Conservation (phyloP, 768 basidiomycete genomes). For the Lactarius hengduanensis region DNA sequence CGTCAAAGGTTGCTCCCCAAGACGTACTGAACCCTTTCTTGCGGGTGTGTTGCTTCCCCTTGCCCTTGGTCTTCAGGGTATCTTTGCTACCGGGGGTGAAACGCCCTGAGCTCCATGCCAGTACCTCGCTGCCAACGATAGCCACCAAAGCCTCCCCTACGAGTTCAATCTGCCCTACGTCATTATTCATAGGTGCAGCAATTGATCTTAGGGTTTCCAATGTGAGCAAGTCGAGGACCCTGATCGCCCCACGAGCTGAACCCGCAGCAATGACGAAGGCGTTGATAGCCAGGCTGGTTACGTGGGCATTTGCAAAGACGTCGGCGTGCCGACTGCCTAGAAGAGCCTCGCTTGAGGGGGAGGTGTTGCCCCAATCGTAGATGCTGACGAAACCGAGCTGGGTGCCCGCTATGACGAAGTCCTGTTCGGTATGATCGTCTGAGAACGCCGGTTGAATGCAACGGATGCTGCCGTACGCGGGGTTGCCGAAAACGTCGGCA, state of each 20-base stretch:
- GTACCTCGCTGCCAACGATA: slow-evolving; percentile 56
- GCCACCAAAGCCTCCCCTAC: slow-evolving; percentile 56
- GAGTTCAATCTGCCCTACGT: slow-evolving; percentile 58
- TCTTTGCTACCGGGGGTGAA: slow-evolving; percentile 38
- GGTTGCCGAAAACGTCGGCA: slow-evolving; percentile 50
- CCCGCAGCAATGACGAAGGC: slow-evolving; percentile 62
- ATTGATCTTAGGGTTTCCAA: slow-evolving; percentile 58
- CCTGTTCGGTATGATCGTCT: slow-evolving; percentile 37
- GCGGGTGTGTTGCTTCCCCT: slow-evolving; percentile 28
- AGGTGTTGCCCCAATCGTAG: slow-evolving; percentile 48
- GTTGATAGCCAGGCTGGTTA: slow-evolving; percentile 65
- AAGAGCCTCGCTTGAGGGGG: slow-evolving; percentile 27
- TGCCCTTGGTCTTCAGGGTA: slow-evolving; percentile 31
- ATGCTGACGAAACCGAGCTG: slow-evolving; percentile 60
- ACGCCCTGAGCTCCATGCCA: slow-evolving; percentile 66
- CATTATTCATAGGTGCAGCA: slow-evolving; percentile 41
- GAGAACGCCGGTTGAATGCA: slow-evolving; percentile 50
- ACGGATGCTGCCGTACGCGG: slow-evolving; percentile 51
- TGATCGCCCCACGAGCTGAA: slow-evolving; percentile 56
- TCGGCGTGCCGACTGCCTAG: slow-evolving; percentile 51
- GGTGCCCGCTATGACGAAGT: slow-evolving; percentile 65
- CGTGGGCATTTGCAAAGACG: slow-evolving; percentile 60
- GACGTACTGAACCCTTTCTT: slow-evolving; percentile 42
- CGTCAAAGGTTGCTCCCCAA: background rate
- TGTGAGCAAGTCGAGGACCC: slow-evolving; percentile 65